Base-by-base conservation (phyloP, 2,329 filamentous ascomycete species). In the Cladosporium sp. region DNA sequence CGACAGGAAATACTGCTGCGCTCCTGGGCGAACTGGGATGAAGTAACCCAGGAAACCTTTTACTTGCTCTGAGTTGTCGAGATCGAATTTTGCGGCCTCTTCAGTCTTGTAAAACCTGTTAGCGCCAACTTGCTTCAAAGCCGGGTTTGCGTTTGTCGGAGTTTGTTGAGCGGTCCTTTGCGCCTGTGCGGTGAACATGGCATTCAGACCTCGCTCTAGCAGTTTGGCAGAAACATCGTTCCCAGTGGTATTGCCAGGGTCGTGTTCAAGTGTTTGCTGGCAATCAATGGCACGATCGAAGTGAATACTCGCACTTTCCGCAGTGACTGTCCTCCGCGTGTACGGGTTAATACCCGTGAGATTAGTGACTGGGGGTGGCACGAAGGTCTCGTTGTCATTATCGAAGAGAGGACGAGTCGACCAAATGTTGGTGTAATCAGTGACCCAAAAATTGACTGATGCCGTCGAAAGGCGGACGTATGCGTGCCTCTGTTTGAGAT, bases 341-440 rank as follows among this genome's bases (percentile, higher is more conserved):
- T 36, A n/a, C 3, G n/a, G 32, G 3, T 44, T 34, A 5, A 2
- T 15, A 17, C 13, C 54, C 18, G 51, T 53, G 29, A 11, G 13
- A 22, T 56, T 53, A 9, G 19, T 8, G 13, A 49, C 19, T 38
- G 19, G 7, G 15, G 15, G 4, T n/a, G 22, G 24, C 27, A 9
- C 34, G 2, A 9, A 6, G 5, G 32, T 13, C 6, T 30, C 3
- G 4, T 17, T 47, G 12, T 12, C 6, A n/a, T 37, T 24, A 19
- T 27, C 8, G 2, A 54, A 51, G 7, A 57, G 12, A 3, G 40
- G 47, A 0, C 13, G 17, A 8, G 49, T 44, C 15, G 54, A 53
- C 56, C 58, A 60, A 38, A 57, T 55, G 9, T 55, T 29, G 32
- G 51, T 45, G 19, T 48, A 44, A 32, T 58, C 58, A 1, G 55